These are phyloP conservation scores for Schwanniomyces occidentalis DNA, from an alignment of 805 yeast genomes.

Conservation along the genomic window DNA sequence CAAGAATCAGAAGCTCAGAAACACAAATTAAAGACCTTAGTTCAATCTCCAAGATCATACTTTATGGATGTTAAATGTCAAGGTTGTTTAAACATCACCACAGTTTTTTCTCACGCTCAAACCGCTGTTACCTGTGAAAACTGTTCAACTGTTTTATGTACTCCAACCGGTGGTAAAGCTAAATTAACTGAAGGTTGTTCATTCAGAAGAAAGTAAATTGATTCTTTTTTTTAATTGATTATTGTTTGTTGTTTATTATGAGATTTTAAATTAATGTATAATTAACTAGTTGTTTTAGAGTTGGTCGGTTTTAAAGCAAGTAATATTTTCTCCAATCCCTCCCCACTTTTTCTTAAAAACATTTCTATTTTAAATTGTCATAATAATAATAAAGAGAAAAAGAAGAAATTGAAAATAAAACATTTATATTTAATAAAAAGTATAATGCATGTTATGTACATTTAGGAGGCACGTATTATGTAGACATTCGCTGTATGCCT, in stretches of 20 bases:
- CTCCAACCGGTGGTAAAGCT: constrained; percentile 99
- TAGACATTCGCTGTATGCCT: too few relatives aligned
- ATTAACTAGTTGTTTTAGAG: too few relatives aligned
- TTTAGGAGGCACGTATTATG: too few relatives aligned
- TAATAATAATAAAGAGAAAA: too few relatives aligned
- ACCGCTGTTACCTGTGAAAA: constrained; percentile 99
- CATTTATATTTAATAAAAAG: constrained; percentile 12
- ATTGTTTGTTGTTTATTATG: constrained; percentile 1
- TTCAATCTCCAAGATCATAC: constrained; percentile 97
- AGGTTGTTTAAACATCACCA: constrained; percentile 98
- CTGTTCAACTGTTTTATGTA: constrained; percentile 96
- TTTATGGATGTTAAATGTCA: constrained; percentile 99
- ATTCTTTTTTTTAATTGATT: constrained; percentile 1
- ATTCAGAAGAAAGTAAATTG: constrained; percentile 92
- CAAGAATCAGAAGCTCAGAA: constrained; percentile 95
- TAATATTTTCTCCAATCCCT: constrained; percentile 17
- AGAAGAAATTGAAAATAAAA: too few relatives aligned
- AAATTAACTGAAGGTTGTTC: constrained; percentile 99
- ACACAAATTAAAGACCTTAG: constrained; percentile 97
- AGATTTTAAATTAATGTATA: too few relatives aligned
- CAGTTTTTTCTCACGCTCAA: constrained; percentile 99
- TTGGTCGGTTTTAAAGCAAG: too few relatives aligned
- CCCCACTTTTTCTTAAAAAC: too few relatives aligned
- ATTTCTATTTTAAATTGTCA: too few relatives aligned
- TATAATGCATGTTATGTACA: constrained; percentile 8